Conservation (phyloP, 768 basidiomycete species). For the Omphalotus guepiniiformis region DNA sequence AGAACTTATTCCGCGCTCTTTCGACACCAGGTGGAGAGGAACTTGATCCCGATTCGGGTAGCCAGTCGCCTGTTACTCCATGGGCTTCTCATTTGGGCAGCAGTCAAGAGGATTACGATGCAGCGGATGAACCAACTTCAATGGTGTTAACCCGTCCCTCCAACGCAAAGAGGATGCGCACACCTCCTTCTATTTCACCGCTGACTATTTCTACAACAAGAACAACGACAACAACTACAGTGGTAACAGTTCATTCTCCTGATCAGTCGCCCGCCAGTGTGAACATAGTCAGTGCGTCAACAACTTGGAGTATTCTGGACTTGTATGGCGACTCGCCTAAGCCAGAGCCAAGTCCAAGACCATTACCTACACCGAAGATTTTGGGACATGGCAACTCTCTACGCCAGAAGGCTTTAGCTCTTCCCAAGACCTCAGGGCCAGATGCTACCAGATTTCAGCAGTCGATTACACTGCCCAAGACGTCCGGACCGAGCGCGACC, state of each 20-base stretch:
- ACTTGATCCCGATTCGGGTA: background rate
- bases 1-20: conserved; percentile 10
- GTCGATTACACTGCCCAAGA: too few species aligned
- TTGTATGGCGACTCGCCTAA: conserved; percentile 8
- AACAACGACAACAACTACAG: background rate
- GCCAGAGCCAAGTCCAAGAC: background rate
- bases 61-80: background rate
- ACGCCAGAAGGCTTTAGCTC: too few species aligned
- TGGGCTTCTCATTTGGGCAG: too few species aligned
- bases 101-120: too few species aligned
- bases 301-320: conserved; percentile 9
- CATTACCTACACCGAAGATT: background rate
- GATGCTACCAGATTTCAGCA: too few species aligned
- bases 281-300: conserved; percentile 2
- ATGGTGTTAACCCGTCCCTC: too few species aligned
- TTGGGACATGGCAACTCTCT: conserved; percentile 3
- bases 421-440: too few species aligned
- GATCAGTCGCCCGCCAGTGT: background rate
- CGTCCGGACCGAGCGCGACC: too few species aligned
- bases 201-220: conserved; percentile 8
- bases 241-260: conserved; percentile 5
- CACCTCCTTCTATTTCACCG: background rate
- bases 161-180: background rate
- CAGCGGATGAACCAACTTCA: too few species aligned
- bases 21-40: conserved; percentile 1